Evolutionary conservation across 2,329 filamentous ascomycete genomes (phyloP).

Genomic region (Coleophoma eucalyptorum): DNA sequence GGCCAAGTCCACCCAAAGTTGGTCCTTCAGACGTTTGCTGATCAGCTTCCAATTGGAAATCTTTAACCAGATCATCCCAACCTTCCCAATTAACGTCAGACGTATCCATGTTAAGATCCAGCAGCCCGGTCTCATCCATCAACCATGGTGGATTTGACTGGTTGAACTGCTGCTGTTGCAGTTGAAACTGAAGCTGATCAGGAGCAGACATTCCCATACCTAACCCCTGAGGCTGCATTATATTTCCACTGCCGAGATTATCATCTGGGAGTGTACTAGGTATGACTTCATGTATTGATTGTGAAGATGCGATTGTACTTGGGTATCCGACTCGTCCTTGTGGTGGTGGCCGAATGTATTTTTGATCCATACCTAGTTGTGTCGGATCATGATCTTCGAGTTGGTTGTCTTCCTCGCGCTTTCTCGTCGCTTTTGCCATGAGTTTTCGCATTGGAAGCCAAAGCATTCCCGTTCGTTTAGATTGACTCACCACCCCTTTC

Average conservation of each 20-base stretch:
- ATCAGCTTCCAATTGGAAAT: constrained; percentile 23
- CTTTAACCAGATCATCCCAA: constrained; percentile 31
- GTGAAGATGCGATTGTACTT: neutral
- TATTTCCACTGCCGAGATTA: constrained; percentile 2
- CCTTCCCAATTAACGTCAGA: constrained; percentile 25
- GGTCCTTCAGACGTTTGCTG: constrained; percentile 9
- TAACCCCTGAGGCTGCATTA: constrained; percentile 14
- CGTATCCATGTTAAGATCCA: constrained; percentile 24
- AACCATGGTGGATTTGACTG: constrained; percentile 12
- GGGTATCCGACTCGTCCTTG: constrained; percentile 19
- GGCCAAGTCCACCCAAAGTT: constrained; percentile 18
- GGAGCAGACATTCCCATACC: constrained; percentile 19
- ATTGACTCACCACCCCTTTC: constrained; percentile 18
- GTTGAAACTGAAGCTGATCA: constrained; percentile 15
- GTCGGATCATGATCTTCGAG: constrained; percentile 5
- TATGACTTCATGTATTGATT: neutral
- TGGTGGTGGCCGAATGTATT: neutral
- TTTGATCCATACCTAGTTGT: constrained; percentile 6
- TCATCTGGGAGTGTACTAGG: constrained; percentile 5
- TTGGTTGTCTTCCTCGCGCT: constrained; percentile 45
- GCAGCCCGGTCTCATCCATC: constrained; percentile 19
- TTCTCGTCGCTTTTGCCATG: constrained; percentile 52
- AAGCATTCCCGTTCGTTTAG: constrained; percentile 47
- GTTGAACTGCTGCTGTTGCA: constrained; percentile 12
- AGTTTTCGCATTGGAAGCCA: constrained; percentile 61